Percentiles rank a stretch among this genome's conserved stretches.
Conservation (phyloP, 108 stramenopile genomes). For the Aurantiochytrium sp. region DNA sequence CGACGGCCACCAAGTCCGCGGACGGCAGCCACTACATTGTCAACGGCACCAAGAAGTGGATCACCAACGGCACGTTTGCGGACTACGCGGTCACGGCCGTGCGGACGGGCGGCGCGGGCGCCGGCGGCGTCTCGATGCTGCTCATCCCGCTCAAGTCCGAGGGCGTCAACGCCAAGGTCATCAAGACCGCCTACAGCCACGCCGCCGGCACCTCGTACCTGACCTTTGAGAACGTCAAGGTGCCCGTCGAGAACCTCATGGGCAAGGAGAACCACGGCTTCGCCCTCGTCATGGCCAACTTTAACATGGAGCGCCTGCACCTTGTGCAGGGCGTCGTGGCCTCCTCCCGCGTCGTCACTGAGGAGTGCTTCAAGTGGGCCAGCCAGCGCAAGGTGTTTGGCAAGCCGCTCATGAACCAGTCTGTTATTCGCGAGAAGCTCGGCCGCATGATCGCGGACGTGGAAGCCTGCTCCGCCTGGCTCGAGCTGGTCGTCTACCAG, state of each 20-base stretch:
- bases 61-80: conserved; percentile 16
- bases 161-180: not conserved
- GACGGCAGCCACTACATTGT: conserved; percentile 27
- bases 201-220: not conserved
- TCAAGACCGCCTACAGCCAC: conserved; percentile 21
- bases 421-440: conserved; percentile 22
- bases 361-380: conserved; percentile 31
- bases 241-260: conserved; percentile 21
- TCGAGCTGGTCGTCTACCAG: not conserved
- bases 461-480: not conserved
- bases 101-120: conserved; percentile 9
- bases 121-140: conserved; percentile 17
- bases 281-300: conserved; percentile 25
- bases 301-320: not conserved
- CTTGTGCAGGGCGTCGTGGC: not conserved
- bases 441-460: not conserved
- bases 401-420: not conserved
- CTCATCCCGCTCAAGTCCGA: not conserved
- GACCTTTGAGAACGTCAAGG: conserved; percentile 27
- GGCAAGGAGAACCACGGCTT: conserved; percentile 4
- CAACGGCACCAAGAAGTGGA: conserved; percentile 27
- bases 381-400: conserved; percentile 21
- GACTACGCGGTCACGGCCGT: conserved; percentile 5
- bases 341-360: not conserved
- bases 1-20: conserved; percentile 9